Conservation (phyloP, 108 stramenopile species). For the Epipyxis sp. region DNA sequence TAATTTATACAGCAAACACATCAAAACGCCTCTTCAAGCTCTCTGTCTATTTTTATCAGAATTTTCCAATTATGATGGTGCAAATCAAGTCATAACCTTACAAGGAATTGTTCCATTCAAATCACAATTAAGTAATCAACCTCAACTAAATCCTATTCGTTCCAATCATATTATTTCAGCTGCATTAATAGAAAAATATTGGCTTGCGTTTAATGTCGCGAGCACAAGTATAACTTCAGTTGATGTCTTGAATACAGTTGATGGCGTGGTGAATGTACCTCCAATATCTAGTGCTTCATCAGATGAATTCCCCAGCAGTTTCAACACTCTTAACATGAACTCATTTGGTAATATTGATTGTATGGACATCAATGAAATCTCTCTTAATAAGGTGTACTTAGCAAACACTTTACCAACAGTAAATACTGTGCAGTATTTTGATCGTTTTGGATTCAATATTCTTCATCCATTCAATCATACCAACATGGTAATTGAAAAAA, state of each 20-base stretch:
- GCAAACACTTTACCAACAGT: neutral
- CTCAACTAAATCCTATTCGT: neutral
- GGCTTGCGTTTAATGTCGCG: neutral
- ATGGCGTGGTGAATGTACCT: neutral
- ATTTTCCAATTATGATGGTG: neutral
- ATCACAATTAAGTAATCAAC: neutral
- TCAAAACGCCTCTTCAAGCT: neutral
- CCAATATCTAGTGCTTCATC: neutral
- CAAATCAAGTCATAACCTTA: neutral
- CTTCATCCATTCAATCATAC: conserved; percentile 10
- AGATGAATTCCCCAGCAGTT: neutral
- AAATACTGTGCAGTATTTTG: neutral
- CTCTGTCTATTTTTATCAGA: neutral
- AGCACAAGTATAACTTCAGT: too few relatives aligned
- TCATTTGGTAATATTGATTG: too few relatives aligned
- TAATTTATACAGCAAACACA: neutral
- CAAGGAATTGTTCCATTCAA: neutral
- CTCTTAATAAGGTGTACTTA: neutral
- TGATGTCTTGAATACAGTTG: neutral
- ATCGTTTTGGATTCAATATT: neutral
- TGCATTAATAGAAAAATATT: conserved; percentile 2
- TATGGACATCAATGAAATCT: too few relatives aligned
- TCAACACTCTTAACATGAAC: too few relatives aligned
- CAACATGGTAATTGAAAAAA: conserved; percentile 5
- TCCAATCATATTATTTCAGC: neutral